Base-by-base conservation (phyloP, 2,329 filamentous ascomycete species). In the Aspergillus sp. region DNA sequence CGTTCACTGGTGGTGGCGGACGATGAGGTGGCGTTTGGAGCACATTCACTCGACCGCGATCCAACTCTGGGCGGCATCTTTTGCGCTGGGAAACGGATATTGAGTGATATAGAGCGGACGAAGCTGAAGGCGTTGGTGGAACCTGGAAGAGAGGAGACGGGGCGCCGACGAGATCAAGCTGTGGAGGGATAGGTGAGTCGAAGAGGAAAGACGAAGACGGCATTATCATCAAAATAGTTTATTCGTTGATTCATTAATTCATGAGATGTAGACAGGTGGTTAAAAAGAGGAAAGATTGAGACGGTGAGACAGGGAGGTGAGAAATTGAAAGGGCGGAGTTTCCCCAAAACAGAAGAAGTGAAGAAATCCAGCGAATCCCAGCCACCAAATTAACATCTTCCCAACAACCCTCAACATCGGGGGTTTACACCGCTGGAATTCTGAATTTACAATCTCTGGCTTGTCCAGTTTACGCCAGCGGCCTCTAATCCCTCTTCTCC, bases 401-500 rank as follows among this genome's bases (percentile, higher is more conserved):
- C 46, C 56, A 54, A 23, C 39, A 48, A 39, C 19, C 27, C 23
- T 17, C 40, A 39, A 40, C n/a, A 31, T 21, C 14, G 21, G 27
- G 17, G 3, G 14, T 23, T 24, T 27, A 33, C 9, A 19, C 19
- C 39, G 17, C 24, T 51, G 7, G 15, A 27, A 15, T 21, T 31
- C 23, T 24, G 31, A 27, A n/a, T 40, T 53, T 66, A 79, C 64
- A 79, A 63, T 64, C 73, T 74, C 65, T 79, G 76, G 54, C 68
- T 71, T 23, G 72, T 73, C 74, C 77, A 77, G 47, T 72, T 61
- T 40, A 75, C 90, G 79, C 67, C 90, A 73, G 71, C 90, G 80
- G 60, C 86, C 80, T 66, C 65, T 59, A 79, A 65, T 48, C 72
- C 74, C 43, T 77, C 81, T 39, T 93, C 90, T 0, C 91, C 91